A percentile compares a stretch with the other conserved stretches of the same genome.
phyloP scores from a whole-genome alignment of 73 alveolate species.

The Loxodes magnus region DNA sequence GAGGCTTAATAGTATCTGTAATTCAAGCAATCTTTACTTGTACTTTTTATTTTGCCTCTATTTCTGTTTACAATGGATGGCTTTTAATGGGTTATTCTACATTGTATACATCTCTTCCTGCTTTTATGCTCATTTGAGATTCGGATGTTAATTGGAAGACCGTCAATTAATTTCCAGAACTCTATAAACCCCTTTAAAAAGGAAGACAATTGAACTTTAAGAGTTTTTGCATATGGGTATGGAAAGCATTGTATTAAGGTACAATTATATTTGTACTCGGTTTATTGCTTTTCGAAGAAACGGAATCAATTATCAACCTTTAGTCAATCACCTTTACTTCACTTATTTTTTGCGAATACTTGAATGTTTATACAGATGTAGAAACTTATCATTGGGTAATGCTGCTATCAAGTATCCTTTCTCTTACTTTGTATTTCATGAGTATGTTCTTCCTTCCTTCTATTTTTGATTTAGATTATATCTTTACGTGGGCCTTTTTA shows the following conservation, averaged over 20 bases:
- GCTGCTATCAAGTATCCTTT: slow-evolving; percentile 60
- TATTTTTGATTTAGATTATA: slow-evolving; percentile 50
- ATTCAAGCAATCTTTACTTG: slow-evolving; percentile 80
- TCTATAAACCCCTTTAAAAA: slow-evolving; percentile 70
- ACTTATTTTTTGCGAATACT: slow-evolving; percentile 69
- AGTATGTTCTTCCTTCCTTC: slow-evolving; percentile 39
- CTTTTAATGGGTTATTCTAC: slow-evolving; percentile 95
- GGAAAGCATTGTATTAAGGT: slow-evolving; percentile 78
- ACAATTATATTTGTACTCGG: slow-evolving; percentile 71
- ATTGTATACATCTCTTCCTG: slow-evolving; percentile 86
- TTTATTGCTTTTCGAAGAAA: slow-evolving; percentile 60
- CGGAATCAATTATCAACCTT: slow-evolving; percentile 68
- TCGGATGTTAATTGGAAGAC: slow-evolving; percentile 68
- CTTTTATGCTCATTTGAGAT: slow-evolving; percentile 80
- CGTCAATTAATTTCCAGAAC: slow-evolving; percentile 75
- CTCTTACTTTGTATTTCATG: slow-evolving; percentile 48
- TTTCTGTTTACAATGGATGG: slow-evolving; percentile 93
- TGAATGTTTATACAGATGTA: slow-evolving; percentile 84
- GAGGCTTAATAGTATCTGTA: slow-evolving; percentile 89
- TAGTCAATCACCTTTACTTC: slow-evolving; percentile 92
- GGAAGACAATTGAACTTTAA: slow-evolving; percentile 76
- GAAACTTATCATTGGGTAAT: slow-evolving; percentile 55
- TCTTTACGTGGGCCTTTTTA: slow-evolving; percentile 37
- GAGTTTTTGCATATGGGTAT: slow-evolving; percentile 87
- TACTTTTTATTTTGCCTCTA: slow-evolving; percentile 83